phyloP scores from a whole-genome alignment of 2,329 filamentous ascomycete genomes.

The Neofusicoccum cordaticola region DNA sequence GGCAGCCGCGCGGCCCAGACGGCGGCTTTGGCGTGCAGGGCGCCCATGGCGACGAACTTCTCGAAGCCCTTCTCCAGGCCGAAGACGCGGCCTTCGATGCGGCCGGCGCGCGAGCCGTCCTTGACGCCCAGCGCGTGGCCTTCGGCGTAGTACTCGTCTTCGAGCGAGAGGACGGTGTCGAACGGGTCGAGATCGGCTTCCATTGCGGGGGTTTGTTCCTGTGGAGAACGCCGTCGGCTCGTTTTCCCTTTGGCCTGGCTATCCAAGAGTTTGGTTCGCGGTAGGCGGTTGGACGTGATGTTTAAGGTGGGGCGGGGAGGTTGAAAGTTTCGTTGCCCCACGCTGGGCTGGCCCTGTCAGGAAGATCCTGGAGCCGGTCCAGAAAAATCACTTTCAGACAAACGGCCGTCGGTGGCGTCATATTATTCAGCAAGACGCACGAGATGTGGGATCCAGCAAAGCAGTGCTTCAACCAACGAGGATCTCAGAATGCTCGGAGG shows the following conservation, averaged over 20 bases:
- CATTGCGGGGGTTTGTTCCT: not conserved
- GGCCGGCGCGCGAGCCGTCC: conserved; percentile 75
- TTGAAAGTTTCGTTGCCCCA: conserved; percentile 2
- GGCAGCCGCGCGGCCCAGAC: conserved; percentile 78
- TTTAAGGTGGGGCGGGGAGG: not conserved
- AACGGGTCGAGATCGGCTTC: conserved; percentile 47
- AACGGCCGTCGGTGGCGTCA: not conserved
- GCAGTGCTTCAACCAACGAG: not conserved
- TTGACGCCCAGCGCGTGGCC: conserved; percentile 72
- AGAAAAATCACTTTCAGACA: not conserved
- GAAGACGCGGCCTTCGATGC: conserved; percentile 83
- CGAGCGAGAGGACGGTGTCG: conserved; percentile 57
- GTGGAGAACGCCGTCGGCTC: not conserved
- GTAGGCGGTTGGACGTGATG: not conserved
- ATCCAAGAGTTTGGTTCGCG: too few relatives aligned
- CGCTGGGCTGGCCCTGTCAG: not conserved
- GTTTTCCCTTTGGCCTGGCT: not conserved
- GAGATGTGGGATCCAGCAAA: not conserved
- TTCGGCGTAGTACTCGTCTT: conserved; percentile 73
- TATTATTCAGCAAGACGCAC: conserved; percentile 2
- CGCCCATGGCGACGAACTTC: conserved; percentile 80
- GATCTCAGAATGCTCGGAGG: not conserved
- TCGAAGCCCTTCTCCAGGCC: conserved; percentile 91
- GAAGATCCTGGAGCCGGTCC: not conserved
- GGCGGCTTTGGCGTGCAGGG: conserved; percentile 71